Evolutionary conservation across 352 stramenopile species (phyloP).

Genomic region (Phytophthora melonis): DNA sequence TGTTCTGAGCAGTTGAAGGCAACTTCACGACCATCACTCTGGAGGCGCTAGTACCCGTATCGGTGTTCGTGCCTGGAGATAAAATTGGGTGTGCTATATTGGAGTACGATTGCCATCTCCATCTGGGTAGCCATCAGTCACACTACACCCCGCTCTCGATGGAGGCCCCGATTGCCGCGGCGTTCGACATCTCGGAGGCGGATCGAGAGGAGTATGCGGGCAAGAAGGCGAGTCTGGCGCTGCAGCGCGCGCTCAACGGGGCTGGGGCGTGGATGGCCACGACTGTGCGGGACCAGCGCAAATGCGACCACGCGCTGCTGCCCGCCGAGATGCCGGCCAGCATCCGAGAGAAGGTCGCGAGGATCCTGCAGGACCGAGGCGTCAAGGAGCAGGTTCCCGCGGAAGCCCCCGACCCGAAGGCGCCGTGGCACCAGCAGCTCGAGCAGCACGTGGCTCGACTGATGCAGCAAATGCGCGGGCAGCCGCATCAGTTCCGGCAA

Average conservation of each 20-base stretch:
- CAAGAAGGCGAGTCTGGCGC: conserved; percentile 24
- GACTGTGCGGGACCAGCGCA: conserved; percentile 36
- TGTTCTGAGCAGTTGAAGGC: conserved; percentile 16
- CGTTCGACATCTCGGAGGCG: conserved; percentile 13
- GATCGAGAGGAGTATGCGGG: conserved; percentile 11
- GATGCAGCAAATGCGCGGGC: conserved; percentile 48
- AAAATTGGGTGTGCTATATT: background rate
- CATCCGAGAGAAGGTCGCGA: conserved; percentile 34
- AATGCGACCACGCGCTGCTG: conserved; percentile 35
- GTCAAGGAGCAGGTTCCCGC: conserved; percentile 18
- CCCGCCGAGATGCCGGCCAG: conserved; percentile 29
- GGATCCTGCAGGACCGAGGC: conserved; percentile 29
- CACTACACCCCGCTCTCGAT: conserved; percentile 5
- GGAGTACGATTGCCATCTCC: background rate
- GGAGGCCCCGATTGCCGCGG: conserved; percentile 7
- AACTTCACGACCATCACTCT: conserved; percentile 35
- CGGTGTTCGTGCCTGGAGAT: too few relatives aligned
- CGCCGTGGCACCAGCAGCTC: conserved; percentile 51
- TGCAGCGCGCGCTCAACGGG: conserved; percentile 28
- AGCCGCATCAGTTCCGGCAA: conserved; percentile 45
- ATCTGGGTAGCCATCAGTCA: background rate
- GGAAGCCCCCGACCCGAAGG: conserved; percentile 27
- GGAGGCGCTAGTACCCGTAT: background rate
- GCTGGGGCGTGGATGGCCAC: conserved; percentile 25
- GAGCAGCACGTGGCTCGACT: conserved; percentile 57